phyloP scores from a whole-genome alignment of 2,329 filamentous ascomycete species.

The Simplicillium sp. region DNA sequence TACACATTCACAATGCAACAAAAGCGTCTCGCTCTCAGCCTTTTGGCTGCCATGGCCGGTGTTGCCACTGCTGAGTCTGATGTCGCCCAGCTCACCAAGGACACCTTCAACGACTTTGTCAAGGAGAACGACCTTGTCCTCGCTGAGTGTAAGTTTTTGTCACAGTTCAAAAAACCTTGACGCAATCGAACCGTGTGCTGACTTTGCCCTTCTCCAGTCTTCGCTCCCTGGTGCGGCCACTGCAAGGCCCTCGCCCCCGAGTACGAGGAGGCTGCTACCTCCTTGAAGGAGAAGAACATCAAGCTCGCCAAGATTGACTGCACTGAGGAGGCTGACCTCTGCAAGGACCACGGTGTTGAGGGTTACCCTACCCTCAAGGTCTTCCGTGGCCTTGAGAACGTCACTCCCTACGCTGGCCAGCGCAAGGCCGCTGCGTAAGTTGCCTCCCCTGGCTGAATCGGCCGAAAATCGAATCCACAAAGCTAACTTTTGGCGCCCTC shows the following conservation, averaged over 20 bases:
- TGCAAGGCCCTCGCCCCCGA: conserved; percentile 96
- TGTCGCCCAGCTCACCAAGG: conserved; percentile 74
- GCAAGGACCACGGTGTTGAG: conserved; percentile 82
- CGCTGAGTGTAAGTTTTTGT: conserved; percentile 72
- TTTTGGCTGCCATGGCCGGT: conserved; percentile 45
- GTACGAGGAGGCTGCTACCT: conserved; percentile 79
- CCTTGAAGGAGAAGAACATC: conserved; percentile 82
- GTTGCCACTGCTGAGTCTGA: conserved; percentile 59
- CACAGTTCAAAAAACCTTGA: background rate
- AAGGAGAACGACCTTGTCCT: conserved; percentile 81
- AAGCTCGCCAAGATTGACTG: conserved; percentile 84
- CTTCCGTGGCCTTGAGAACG: conserved; percentile 82
- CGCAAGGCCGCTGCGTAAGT: conserved; percentile 67
- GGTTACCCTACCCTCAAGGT: conserved; percentile 98
- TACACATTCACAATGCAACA: conserved; percentile 32
- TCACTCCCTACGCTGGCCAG: conserved; percentile 76
- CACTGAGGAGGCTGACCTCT: conserved; percentile 88
- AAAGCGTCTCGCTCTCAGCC: conserved; percentile 41
- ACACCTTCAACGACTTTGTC: conserved; percentile 81
- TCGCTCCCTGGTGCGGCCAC: conserved; percentile 93
- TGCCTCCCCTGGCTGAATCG: background rate
- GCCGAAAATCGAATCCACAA: background rate
- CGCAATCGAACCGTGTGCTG: conserved; percentile 17
- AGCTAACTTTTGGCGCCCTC: conserved; percentile 21
- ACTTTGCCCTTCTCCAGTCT: conserved; percentile 49